Evolutionary conservation across 805 yeast species (phyloP).

Genomic region (Candida easanensis): DNA sequence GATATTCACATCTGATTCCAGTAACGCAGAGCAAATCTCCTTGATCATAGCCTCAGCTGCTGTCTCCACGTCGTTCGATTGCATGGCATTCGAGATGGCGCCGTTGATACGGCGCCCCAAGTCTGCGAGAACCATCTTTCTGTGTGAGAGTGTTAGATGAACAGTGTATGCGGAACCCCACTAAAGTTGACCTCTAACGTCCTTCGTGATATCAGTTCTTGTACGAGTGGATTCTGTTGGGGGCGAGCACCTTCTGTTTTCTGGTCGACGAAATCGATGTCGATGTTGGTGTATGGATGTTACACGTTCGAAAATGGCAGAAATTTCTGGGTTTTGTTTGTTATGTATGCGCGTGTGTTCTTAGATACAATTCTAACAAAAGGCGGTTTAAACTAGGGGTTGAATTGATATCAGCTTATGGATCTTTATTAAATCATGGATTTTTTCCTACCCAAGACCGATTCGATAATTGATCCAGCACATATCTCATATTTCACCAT

Average conservation of each 20-base stretch:
- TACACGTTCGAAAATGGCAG: neutral
- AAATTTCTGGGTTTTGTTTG: neutral
- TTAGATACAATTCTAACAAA: too few relatives aligned
- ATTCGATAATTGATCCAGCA: constrained; percentile 12
- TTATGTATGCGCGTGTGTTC: too few relatives aligned
- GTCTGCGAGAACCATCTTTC: constrained; percentile 74
- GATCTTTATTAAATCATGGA: constrained; percentile 16
- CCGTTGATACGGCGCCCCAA: constrained; percentile 72
- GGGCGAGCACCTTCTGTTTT: too few relatives aligned
- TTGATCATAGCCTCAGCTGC: constrained; percentile 74
- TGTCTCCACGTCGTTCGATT: constrained; percentile 52
- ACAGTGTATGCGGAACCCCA: too few relatives aligned
- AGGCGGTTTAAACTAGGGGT: too few relatives aligned
- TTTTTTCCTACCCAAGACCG: constrained; percentile 18
- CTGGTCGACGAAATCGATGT: neutral
- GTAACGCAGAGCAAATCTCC: constrained; percentile 83
- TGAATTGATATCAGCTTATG: neutral
- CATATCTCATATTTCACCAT: constrained; percentile 32
- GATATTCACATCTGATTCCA: constrained; percentile 94
- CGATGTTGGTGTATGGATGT: neutral
- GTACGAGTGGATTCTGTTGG: too few relatives aligned
- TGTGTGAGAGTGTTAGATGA: too few relatives aligned
- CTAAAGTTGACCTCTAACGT: too few relatives aligned
- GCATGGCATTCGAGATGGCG: constrained; percentile 65
- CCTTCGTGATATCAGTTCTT: too few relatives aligned